phyloP scores from a whole-genome alignment of 495 filamentous ascomycete genomes.

The Parmelia sp. region DNA sequence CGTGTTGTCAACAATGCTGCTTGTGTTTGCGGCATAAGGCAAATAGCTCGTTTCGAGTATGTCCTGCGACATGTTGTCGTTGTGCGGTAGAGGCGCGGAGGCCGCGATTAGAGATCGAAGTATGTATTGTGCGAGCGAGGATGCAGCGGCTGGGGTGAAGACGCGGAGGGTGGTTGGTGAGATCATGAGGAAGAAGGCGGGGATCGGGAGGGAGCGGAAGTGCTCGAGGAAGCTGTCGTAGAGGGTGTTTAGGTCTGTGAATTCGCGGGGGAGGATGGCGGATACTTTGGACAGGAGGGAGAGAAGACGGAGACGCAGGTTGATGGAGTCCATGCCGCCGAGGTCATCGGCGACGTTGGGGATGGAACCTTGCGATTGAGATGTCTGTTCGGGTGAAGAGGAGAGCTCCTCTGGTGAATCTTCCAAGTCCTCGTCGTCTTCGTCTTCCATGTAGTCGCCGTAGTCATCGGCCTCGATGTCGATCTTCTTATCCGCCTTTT shows the following conservation, averaged over 20 bases:
- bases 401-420: constrained; percentile 19
- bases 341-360: constrained; percentile 33
- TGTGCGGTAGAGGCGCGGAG: constrained; percentile 44
- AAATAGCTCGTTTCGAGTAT: constrained; percentile 64
- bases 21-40: constrained; percentile 61
- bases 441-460: constrained; percentile 50
- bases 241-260: constrained; percentile 49
- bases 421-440: constrained; percentile 33
- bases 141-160: constrained; percentile 42
- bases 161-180: constrained; percentile 46
- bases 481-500: constrained; percentile 43
- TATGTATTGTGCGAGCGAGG: constrained; percentile 59
- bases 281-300: constrained; percentile 48
- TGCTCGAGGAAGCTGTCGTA: constrained; percentile 62
- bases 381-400: not conserved
- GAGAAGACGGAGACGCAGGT: constrained; percentile 59
- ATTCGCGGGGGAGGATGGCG: constrained; percentile 34
- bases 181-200: constrained; percentile 67
- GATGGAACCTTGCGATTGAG: constrained; percentile 13
- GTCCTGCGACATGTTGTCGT: constrained; percentile 45
- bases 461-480: constrained; percentile 54
- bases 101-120: constrained; percentile 56
- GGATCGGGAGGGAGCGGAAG: constrained; percentile 59
- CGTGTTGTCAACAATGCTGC: constrained; percentile 63
- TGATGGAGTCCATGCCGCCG: constrained; percentile 52